Evolutionary conservation across 2,329 filamentous ascomycete species (phyloP), one percentile per base, ranked within the genome.

Genomic region (Mycosphaerella sp.): DNA sequence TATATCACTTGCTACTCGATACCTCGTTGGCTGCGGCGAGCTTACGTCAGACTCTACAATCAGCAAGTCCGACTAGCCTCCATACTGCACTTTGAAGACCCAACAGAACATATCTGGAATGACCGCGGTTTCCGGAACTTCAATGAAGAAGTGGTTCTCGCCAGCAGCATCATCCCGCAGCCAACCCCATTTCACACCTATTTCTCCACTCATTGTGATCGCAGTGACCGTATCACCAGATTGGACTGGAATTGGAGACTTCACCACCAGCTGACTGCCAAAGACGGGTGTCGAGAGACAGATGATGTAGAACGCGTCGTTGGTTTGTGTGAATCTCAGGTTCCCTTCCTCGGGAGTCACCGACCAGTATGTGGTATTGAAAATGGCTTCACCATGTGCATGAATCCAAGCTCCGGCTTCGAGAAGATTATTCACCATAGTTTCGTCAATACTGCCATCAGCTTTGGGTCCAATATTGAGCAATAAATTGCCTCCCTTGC

Each of bases 361-460:
- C 57, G 74, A 73, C 76, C 77, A 80, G 61, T 79, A 80, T 1
- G 74, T 79, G 3, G 80, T 82, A 51, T 78, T 77, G 63, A 77
- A 82, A 23, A 83, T 73, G 1, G 78, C 78, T 62, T 82, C 79
- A 1, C 54, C 73, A 61, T 83, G 78, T 0, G 59, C 61, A 32
- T 73, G 72, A 50, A 83, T 80, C 80, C 80, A 83, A 0, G 48
- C 57, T 0, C 80, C 80, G 0, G 79, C 80, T 41, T 73, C 72
- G 0, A 73, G 69, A 14, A 84, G 65, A 58, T 76, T 73, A 0
- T 69, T 80, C 78, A 1, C 73, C 48, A 51, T 53, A 21, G 46
- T 45, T 3, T 55, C 32, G 0, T 48, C 38, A 36, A 57, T 48
- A 21, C 46, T 56, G 32, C 58, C 49, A 23, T 60, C 51, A 12